phyloP scores from a whole-genome alignment of 768 basidiomycete species.

The Boletellus ananiceps region DNA sequence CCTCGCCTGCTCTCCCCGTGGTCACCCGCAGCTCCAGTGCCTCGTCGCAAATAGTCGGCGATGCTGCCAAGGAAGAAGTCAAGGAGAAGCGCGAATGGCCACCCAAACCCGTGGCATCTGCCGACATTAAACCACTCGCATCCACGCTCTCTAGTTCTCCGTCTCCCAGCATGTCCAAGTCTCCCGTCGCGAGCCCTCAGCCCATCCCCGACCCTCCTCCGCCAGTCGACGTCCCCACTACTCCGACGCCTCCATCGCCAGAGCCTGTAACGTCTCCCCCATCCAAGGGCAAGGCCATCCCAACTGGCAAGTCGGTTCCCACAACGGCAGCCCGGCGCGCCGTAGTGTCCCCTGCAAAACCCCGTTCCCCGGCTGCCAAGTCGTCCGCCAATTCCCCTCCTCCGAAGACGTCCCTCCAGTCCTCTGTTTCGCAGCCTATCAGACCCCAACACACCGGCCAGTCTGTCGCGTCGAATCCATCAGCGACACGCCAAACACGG shows the following conservation, averaged over 20 bases:
- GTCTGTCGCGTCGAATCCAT: constrained; percentile 32
- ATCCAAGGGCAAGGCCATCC: constrained; percentile 16
- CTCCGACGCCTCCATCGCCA: constrained; percentile 19
- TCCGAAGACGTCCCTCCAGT: constrained; percentile 29
- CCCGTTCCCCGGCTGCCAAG: constrained; percentile 21
- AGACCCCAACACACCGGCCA: constrained; percentile 40
- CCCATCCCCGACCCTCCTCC: constrained; percentile 25
- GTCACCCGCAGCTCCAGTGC: constrained; percentile 63
- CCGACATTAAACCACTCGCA: constrained; percentile 32
- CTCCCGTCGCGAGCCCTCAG: constrained; percentile 26
- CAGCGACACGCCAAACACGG: constrained; percentile 27
- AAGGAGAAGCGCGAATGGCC: constrained; percentile 80
- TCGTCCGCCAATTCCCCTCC: constrained; percentile 19
- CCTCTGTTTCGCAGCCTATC: constrained; percentile 36
- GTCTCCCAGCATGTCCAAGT: constrained; percentile 15
- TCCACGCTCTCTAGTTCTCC: constrained; percentile 35
- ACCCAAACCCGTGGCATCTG: constrained; percentile 41
- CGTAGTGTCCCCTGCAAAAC: constrained; percentile 28
- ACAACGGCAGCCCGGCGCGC: constrained; percentile 18
- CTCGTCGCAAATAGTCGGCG: constrained; percentile 57
- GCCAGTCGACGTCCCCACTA: constrained; percentile 15
- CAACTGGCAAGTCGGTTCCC: constrained; percentile 20
- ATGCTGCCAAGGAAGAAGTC: constrained; percentile 60
- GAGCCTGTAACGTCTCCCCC: constrained; percentile 20
- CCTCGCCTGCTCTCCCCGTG: constrained; percentile 34